Conservation (phyloP, 257 asterid species). For the Fraxinus excelsior region DNA sequence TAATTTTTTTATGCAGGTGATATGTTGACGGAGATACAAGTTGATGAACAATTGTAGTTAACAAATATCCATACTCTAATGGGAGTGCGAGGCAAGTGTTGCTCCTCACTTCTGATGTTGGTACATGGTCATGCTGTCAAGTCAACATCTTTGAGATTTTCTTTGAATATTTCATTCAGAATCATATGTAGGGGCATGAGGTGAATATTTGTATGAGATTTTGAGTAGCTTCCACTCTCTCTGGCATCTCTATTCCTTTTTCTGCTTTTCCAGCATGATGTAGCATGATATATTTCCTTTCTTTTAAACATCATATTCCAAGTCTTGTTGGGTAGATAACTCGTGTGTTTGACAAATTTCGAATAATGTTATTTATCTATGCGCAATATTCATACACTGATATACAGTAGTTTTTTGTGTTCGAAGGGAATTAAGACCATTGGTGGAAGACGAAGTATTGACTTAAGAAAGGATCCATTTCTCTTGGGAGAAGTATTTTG, state of each 20-base stretch:
- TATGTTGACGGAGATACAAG: slow-evolving; percentile 1
- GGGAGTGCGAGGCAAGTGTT: slow-evolving; percentile 7
- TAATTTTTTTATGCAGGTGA: slow-evolving; percentile 22
- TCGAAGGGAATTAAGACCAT: background rate
- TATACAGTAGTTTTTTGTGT: background rate
- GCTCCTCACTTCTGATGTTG: background rate
- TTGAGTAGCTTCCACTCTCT: slow-evolving; percentile 5
- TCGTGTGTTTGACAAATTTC: too few species aligned
- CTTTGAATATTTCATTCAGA: background rate
- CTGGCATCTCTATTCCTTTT: slow-evolving; percentile 7
- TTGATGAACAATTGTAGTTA: slow-evolving; percentile 9
- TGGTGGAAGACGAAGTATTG: background rate
- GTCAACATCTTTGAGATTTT: background rate
- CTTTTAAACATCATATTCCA: background rate
- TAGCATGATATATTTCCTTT: background rate
- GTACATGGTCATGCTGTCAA: background rate
- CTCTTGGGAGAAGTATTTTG: background rate
- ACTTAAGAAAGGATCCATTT: background rate
- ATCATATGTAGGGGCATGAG: background rate
- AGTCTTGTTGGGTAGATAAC: background rate
- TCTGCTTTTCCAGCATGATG: background rate
- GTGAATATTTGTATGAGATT: background rate
- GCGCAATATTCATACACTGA: background rate
- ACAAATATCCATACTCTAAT: background rate
- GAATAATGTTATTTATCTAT: too few species aligned